phyloP scores from a whole-genome alignment of 2,329 filamentous ascomycete genomes.

The Penicillium janthinellum region DNA sequence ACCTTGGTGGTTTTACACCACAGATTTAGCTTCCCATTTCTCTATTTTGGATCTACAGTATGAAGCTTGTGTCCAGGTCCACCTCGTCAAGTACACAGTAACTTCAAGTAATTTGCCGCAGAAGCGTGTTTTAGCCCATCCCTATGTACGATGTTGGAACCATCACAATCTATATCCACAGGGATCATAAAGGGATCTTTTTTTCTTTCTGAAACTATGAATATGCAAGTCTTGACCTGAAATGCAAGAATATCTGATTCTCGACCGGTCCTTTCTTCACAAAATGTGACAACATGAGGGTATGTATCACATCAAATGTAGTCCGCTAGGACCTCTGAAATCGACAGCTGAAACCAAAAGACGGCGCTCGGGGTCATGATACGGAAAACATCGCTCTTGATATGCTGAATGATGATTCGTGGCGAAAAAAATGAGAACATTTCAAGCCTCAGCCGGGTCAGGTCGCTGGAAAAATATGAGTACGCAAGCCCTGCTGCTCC shows the following conservation, averaged over 20 bases:
- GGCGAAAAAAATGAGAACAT: constrained; percentile 28
- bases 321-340: constrained; percentile 22
- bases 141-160: neutral
- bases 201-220: constrained; percentile 17
- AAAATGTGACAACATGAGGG: neutral
- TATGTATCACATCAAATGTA: constrained; percentile 6
- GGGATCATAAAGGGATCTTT: neutral
- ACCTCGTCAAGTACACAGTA: neutral
- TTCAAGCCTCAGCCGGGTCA: constrained; percentile 23
- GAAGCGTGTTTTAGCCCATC: neutral
- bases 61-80: neutral
- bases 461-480: constrained; percentile 26
- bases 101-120: too few species aligned
- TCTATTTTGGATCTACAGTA: neutral
- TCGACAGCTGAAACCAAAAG: constrained; percentile 30
- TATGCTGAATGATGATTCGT: constrained; percentile 38
- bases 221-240: constrained; percentile 24
- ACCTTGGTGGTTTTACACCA: neutral
- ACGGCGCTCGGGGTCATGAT: constrained; percentile 26
- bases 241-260: constrained; percentile 15
- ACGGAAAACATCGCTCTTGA: constrained; percentile 35
- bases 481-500: constrained; percentile 40
- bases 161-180: neutral
- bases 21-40: neutral
- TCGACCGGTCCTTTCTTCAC: neutral